Base-by-base conservation (phyloP, 371 early-diverging fungal species). In the Choanephora cucurbitarum region DNA sequence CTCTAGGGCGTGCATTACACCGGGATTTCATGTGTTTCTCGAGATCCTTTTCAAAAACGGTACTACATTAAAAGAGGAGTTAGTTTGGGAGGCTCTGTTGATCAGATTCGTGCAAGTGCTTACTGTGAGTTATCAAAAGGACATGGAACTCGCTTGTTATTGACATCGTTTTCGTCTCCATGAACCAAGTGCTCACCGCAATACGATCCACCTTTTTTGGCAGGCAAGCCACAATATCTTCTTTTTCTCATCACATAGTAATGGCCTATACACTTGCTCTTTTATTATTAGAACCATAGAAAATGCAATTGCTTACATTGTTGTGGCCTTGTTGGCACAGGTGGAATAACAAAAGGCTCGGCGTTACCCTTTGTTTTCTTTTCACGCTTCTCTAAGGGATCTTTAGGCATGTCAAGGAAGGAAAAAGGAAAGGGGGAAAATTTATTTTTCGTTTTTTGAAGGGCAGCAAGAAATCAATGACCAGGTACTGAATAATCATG, bases 101-200 rank as follows among this genome's bases (percentile, higher is more conserved):
- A 21, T 19, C 10, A 19, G 8, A 13, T 13, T 57, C 80, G 7
- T 28, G 28, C 7, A 28, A 5, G 37, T 37, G 1, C 10, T 73
- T 76, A 86, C 84, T 93, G 94, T 44, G 84, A 85, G 22, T 81
- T 81, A 61, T 92, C 92, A 50, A 83, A 89, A 8, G 94, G 92
- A 54, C 94, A 93, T 9, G 89, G 90, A 10, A 93, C 75, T 17
- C 94, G 80, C 21, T 68, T 62, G 15, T 22, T 17, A 23, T 40
- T 45, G 22, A 24, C 49, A 23, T 42, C 46, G 34, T 54, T 45
- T 23, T 66, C 63, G 39, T 57, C 54, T 8, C 70, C 60, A 40
- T 74, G 69, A 39, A 66, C 73, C 18, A 82, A 73, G 59, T 91
- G 90, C 52, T 93, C 91, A 10, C 91, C 91, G 62, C 93, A 93